A percentile compares a stretch with the other conserved stretches of the same genome.
Conservation (phyloP, 805 yeast species). For the Citeromyces matritensis region DNA sequence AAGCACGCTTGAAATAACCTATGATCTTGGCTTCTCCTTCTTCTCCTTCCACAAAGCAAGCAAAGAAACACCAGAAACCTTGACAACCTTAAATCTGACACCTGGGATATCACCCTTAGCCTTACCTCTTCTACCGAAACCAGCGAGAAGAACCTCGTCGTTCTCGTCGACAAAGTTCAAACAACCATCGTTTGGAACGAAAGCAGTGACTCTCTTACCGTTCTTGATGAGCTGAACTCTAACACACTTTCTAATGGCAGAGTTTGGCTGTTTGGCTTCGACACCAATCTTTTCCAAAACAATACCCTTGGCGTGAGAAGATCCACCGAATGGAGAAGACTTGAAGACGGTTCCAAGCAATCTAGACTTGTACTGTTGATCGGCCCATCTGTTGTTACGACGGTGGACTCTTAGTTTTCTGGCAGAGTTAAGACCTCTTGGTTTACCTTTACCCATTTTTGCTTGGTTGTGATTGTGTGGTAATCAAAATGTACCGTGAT, state of each 20-base stretch:
- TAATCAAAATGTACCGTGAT: constrained; percentile 2
- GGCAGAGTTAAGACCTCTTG: constrained; percentile 99
- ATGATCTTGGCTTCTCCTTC: constrained; percentile 99
- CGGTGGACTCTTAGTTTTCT: constrained; percentile 99
- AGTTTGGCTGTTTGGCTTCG: constrained; percentile 99
- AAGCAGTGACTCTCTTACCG: constrained; percentile 99
- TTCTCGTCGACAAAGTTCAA: constrained; percentile 98
- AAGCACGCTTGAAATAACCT: constrained; percentile 15
- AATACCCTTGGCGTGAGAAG: constrained; percentile 99
- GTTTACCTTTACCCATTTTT: constrained; percentile 98
- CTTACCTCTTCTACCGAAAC: constrained; percentile 99
- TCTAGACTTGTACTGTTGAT: constrained; percentile 95
- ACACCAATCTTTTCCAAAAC: constrained; percentile 99
- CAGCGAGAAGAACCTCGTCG: constrained; percentile 99
- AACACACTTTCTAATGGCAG: constrained; percentile 99
- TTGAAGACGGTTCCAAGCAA: constrained; percentile 99
- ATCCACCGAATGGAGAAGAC: constrained; percentile 99
- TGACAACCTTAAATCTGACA: constrained; percentile 99
- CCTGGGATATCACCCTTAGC: constrained; percentile 99
- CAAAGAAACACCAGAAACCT: constrained; percentile 99
- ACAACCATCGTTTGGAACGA: constrained; percentile 99
- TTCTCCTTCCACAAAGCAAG: constrained; percentile 99
- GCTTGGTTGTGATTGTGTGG: constrained; percentile 8
- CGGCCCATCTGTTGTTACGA: constrained; percentile 99
- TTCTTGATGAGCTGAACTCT: constrained; percentile 99